Conservation (phyloP, 2,329 filamentous ascomycete species). For the Claviceps sp. region DNA sequence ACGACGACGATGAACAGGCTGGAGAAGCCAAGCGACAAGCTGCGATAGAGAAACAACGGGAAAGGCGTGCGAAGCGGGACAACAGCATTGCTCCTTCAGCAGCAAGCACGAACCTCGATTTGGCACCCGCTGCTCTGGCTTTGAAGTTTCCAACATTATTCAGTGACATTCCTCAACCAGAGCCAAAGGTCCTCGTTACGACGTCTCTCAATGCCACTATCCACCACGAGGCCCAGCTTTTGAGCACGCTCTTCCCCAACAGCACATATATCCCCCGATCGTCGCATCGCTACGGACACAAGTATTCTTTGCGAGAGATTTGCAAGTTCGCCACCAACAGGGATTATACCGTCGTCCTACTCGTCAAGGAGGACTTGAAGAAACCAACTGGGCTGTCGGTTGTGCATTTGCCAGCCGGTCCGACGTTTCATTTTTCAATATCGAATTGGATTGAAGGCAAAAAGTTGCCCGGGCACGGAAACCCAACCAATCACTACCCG, state of each 20-base stretch:
- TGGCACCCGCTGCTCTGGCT: conserved; percentile 45
- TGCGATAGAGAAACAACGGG: conserved; percentile 28
- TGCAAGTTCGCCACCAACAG: conserved; percentile 70
- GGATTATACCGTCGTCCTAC: conserved; percentile 69
- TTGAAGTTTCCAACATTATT: conserved; percentile 52
- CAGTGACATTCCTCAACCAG: conserved; percentile 41
- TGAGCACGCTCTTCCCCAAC: conserved; percentile 78
- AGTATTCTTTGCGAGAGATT: conserved; percentile 88
- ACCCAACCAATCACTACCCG: conserved; percentile 78
- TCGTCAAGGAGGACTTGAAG: conserved; percentile 85
- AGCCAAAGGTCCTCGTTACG: conserved; percentile 82
- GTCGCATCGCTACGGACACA: conserved; percentile 70
- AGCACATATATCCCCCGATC: conserved; percentile 76
- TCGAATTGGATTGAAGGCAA: conserved; percentile 84
- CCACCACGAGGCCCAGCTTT: conserved; percentile 66
- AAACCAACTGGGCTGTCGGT: conserved; percentile 70
- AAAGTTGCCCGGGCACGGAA: conserved; percentile 76
- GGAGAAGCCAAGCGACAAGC: conserved; percentile 32
- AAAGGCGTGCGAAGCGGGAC: conserved; percentile 32
- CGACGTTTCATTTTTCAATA: conserved; percentile 86
- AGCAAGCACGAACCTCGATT: conserved; percentile 49
- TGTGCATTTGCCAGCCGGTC: conserved; percentile 69
- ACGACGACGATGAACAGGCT: conserved; percentile 30
- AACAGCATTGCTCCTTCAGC: conserved; percentile 43
- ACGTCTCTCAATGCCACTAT: conserved; percentile 81